Base-by-base conservation (phyloP, 306 rosid species). In the Prunus campanulata region DNA sequence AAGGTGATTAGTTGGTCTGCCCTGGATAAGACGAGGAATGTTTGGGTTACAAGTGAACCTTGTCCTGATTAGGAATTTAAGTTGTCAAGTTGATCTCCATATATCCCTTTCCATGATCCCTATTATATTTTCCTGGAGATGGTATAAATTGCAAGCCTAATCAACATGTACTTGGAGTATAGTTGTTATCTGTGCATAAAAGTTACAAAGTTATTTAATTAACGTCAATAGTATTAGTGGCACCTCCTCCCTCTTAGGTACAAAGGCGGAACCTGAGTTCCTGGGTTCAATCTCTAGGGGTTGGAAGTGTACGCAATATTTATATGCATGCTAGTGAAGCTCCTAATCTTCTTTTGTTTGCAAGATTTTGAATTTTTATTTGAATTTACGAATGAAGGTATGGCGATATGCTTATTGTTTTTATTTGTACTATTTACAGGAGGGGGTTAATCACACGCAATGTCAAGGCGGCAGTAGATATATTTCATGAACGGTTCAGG, bases 371-470 rank as follows among this genome's bases (percentile, higher is more conserved):
- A 29, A 46, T 72, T 60, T 35, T 47, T 75, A 56, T 5, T 70
- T 76, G 20, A 16, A 39, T 57, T n/a, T 35, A 32, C 57, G 8
- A 30, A 66, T 0, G 20, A 22, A 15, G 44, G 27, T 48, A 65
- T 52, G 14, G 55, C 10, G 1, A 13, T 25, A 3, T 19, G 32
- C 67, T 59, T 44, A 29, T 54, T 60, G 35, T 13, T 27, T 30
- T 14, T 20, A 29, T 64, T 74, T 80, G 60, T 42, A 48, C 78
- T 51, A 71, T 80, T 83, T 55, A 22, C 85, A 92, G 97, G 91
- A 82, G 94, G 85, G 98, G 98, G 52, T 82, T 93, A 82, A 93
- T 93, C 83, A 93, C 98, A 0, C 96, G 98, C 68, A 93, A 93
- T 78, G 59, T 81, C 65, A 88, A 86, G 79, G 50, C 83, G n/a